Evolutionary conservation across 1,139 yeast genomes (phyloP), one percentile per base, ranked within the genome.

Genomic region (Kodamaea plutei): DNA sequence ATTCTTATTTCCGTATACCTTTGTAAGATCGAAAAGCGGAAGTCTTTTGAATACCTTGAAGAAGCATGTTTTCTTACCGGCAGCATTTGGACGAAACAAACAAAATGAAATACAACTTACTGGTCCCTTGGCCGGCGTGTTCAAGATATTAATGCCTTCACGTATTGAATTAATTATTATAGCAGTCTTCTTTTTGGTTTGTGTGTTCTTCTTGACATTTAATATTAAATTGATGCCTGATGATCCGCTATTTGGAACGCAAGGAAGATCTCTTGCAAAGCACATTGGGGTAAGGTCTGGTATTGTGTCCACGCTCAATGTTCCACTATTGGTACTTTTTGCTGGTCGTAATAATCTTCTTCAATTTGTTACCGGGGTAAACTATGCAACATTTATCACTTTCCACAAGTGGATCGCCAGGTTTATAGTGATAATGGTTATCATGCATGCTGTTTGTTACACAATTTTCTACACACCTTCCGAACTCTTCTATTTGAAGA

Each of bases 281-380:
- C 26, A 29, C 19, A 15, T 35, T 10, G 64, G 59, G 9, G 56
- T 57, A 33, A 50, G 68, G 42, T 49, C 61, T 1, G 67, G 66
- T 4, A 45, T 58, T 14, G 30, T 56, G 12, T 50, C 49, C 12
- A 44, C 50, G 5, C 46, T 46, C 28, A 30, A 50, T 6, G 38
- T 47, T 10, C 60, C 61, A 2, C 32, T 54, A 14, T 31, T 54
- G 17, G 33, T 55, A 18, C 41, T 64, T 15, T 61, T 64, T 46
- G 69, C 66, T 11, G 69, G 70, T 5, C 45, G 70, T 26, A 64
- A 64, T 41, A 64, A 64, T 39, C 55, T 64, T 34, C 47, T 63
- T 34, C 64, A 53, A 34, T 63, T 68, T 66, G 23, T 58, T 6
- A 58, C 68, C 2, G 55, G 63, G 10, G 57, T 62, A 58, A 47